Base-by-base conservation (phyloP, 306 rosid species). In the Rosa chinensis region DNA sequence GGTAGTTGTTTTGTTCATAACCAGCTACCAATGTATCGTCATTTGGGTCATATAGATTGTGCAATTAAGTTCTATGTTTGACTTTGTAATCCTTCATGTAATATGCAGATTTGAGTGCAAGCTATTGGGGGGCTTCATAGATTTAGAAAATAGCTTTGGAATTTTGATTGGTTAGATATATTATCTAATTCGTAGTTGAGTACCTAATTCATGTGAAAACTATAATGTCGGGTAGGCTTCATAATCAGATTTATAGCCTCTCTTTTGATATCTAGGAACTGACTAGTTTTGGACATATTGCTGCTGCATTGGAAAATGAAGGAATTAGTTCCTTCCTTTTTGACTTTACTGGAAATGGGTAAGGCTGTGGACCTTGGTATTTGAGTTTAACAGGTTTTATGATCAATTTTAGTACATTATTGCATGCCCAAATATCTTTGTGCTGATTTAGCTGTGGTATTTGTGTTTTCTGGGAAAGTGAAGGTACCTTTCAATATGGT, bases 331-430 rank as follows among this genome's bases (percentile, higher is more conserved):
- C 90, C 83, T 89, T 89, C 80, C 91, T 90, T 55, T 89, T 91
- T 63, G 94, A 91, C 88, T 91, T 88, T 53, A 58, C 89, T 53
- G 94, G 97, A 84, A 91, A 92, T 77, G 97, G 97, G 97, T 89
- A 85, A 70, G 47, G 49, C 49, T 52, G 13, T 71, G 66, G 23
- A 55, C 23, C 61, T 55, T 55, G 23, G 61, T 55, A 55, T 55
- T 35, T 21, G 58, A 52, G 17, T 64, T 17, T 42, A 61, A 8
- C 20, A 42, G 23, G 50, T 66, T 44, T 50, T 63, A 4, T 35
- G 45, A 1, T 35, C 32, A 32, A 1, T 18, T 50, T 72, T 13
- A 28, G 25, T 13, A 28, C 61, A 17, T n/a, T n/a, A n/a, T n/a
- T n/a, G n/a, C n/a, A n/a, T 50, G 35, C 10, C 4, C 42, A 39